These are phyloP conservation scores for Elaeis guineensis DNA, from an alignment of 176 grass and related monocot species.

Conservation along the genomic window DNA sequence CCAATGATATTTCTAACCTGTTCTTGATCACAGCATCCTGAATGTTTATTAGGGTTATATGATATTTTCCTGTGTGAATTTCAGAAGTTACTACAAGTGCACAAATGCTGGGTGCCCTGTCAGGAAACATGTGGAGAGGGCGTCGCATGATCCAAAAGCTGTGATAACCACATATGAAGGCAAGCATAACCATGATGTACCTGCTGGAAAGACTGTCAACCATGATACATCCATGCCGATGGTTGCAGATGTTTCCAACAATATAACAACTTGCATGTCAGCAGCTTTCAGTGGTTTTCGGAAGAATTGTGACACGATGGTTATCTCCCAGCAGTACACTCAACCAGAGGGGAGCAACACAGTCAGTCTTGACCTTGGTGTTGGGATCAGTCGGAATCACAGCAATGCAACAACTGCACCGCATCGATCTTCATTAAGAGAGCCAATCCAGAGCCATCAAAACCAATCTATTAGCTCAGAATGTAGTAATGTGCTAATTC, in stretches of 20 bases:
- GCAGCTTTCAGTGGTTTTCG: slow-evolving; percentile 45
- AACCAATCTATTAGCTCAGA: slow-evolving; percentile 39
- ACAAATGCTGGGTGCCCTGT: slow-evolving; percentile 85
- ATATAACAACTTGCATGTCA: slow-evolving; percentile 29
- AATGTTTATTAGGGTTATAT: no score
- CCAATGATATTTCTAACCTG: no score
- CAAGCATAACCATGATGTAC: slow-evolving; percentile 98
- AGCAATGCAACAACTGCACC: slow-evolving; percentile 37
- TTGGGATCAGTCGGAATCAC: slow-evolving; percentile 76
- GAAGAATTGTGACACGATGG: slow-evolving; percentile 44
- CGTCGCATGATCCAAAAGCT: slow-evolving; percentile 96
- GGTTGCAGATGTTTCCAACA: slow-evolving; percentile 27
- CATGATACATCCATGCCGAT: slow-evolving; percentile 38
- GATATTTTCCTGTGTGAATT: background rate
- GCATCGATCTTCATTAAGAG: slow-evolving; percentile 3
- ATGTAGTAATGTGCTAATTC: slow-evolving; percentile 32
- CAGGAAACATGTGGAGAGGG: slow-evolving; percentile 91
- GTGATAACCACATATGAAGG: slow-evolving; percentile 99
- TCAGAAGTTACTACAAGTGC: slow-evolving; percentile 99
- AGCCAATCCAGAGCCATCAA: slow-evolving; percentile 54
- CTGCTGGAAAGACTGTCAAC: slow-evolving; percentile 62
- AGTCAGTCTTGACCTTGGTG: slow-evolving; percentile 87
- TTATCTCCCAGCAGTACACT: slow-evolving; percentile 40
- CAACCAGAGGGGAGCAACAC: slow-evolving; percentile 44
- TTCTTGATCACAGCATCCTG: no score